phyloP scores from a whole-genome alignment of 495 filamentous ascomycete genomes.

The Eremomyces bilateralis region DNA sequence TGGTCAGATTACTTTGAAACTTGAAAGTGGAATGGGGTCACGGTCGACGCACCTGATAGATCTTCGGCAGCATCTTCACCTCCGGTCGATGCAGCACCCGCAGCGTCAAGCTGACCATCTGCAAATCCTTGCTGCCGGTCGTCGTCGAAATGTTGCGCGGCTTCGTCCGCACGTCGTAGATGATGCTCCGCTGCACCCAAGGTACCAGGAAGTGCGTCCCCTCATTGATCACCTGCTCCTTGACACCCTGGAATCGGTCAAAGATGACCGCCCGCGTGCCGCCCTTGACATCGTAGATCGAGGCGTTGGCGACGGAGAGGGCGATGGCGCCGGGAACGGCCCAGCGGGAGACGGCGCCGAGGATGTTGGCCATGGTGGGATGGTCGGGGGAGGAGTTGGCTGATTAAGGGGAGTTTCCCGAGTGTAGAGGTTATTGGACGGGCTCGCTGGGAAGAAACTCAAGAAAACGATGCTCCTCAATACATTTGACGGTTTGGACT shows the following conservation, averaged over 20 bases:
- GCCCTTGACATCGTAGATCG: conserved; percentile 92
- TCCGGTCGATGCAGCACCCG: conserved; percentile 90
- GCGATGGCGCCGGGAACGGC: conserved; percentile 51
- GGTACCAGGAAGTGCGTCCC: conserved; percentile 94
- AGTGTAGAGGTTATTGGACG: no score
- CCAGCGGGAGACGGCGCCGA: conserved; percentile 41
- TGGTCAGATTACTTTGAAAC: background rate
- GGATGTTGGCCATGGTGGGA: conserved; percentile 36
- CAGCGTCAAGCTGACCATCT: conserved; percentile 98
- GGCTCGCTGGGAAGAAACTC: no score
- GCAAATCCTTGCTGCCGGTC: conserved; percentile 93
- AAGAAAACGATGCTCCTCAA: no score
- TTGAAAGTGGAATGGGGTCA: conserved; percentile 8
- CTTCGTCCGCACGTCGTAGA: conserved; percentile 96
- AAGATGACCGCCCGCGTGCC: conserved; percentile 94
- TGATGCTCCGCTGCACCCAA: conserved; percentile 85
- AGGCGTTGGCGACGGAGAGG: conserved; percentile 38
- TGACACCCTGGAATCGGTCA: conserved; percentile 79
- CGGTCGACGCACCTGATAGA: conserved; percentile 74
- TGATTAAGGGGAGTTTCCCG: no score
- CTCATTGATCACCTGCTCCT: conserved; percentile 80
- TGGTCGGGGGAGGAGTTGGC: no score
- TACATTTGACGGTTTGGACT: no score
- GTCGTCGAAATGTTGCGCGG: conserved; percentile 95
- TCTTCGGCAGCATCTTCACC: conserved; percentile 77